These are phyloP conservation scores for Fermentozyma sake DNA, from an alignment of 1,139 yeast genomes.

Conservation along the genomic window DNA sequence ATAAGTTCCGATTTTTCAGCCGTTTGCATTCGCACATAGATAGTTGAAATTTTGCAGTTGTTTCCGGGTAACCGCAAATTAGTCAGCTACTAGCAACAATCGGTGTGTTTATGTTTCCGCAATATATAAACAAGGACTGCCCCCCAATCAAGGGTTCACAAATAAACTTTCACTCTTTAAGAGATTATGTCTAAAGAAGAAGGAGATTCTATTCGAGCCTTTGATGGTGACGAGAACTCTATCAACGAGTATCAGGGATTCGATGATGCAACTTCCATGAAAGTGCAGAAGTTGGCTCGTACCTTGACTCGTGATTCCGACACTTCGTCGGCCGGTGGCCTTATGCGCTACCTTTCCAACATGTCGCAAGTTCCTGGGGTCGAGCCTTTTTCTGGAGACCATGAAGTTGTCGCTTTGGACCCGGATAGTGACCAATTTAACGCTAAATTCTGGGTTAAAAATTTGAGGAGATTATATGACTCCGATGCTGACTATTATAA, in stretches of 20 bases:
- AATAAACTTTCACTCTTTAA: too few species aligned
- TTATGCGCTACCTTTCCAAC: slow-evolving; percentile 35
- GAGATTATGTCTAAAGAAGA: too few species aligned
- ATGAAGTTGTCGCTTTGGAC: too few species aligned
- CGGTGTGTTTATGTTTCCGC: too few species aligned
- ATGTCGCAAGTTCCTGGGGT: slow-evolving; percentile 54
- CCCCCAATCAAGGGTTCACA: too few species aligned
- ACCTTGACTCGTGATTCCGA: slow-evolving; percentile 32
- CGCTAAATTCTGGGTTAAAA: slow-evolving; percentile 23
- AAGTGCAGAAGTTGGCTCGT: slow-evolving; percentile 60
- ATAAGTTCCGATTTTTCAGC: too few species aligned
- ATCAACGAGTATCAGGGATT: slow-evolving; percentile 38
- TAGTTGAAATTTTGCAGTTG: too few species aligned
- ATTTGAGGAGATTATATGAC: slow-evolving; percentile 16
- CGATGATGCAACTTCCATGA: slow-evolving; percentile 19
- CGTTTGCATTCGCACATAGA: too few species aligned
- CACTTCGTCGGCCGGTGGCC: slow-evolving; percentile 8
- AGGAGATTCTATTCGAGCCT: too few species aligned
- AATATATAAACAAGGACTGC: too few species aligned
- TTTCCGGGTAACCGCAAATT: too few species aligned
- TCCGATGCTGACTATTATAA: slow-evolving; percentile 17
- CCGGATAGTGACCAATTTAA: slow-evolving; percentile 15
- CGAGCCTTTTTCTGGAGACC: slow-evolving; percentile 24
- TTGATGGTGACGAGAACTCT: slow-evolving; percentile 18
- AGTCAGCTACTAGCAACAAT: too few species aligned